Base-by-base conservation (phyloP, 139 green algal species). In the Closterium sp. region DNA sequence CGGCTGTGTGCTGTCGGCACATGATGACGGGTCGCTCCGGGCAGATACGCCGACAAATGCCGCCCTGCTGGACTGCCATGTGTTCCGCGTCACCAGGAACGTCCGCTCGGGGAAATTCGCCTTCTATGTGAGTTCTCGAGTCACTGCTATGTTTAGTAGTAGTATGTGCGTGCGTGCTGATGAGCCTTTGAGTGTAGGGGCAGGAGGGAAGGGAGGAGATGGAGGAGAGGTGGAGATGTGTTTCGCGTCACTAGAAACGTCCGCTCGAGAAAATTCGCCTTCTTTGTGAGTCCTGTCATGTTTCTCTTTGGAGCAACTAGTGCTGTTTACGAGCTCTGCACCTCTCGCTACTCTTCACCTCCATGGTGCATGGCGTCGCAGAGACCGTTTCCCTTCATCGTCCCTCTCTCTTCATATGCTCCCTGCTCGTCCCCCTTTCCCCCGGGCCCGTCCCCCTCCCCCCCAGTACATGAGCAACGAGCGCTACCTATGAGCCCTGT, bases 401-500 rank as follows among this genome's bases (percentile, higher is more conserved):
- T n/a, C n/a, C n/a, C n/a, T n/a, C n/a, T n/a, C n/a, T n/a, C n/a
- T n/a, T n/a, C n/a, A n/a, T n/a, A n/a, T n/a, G n/a, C n/a, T n/a
- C n/a, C n/a, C n/a, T n/a, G n/a, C n/a, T n/a, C n/a, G n/a, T 3
- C 32, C 2, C 32, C 32, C 32, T 38, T 38, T 3, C 32, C 32
- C 32, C 32, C 32, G 2, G 2, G 2, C 32, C 32, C 32, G 3
- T 4, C 2, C 27, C 62, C 62, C 62, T 79, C 19, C 62, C 62
- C 62, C 62, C 11, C 90, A 90, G 90, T 92, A 5, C 31, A 70
- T 92, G 38, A 89, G 70, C 85, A 93, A 93, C 31, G 50, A 50
- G 85, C 7, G 32, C 85, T 90, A 90, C 31, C 32, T 90, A 30
- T 85, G 90, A 85, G 90, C 90, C 24, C 31, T 30, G 85, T 2